Conservation (phyloP, 176 grass and related monocot genomes). For the Oryza meridionalis region DNA sequence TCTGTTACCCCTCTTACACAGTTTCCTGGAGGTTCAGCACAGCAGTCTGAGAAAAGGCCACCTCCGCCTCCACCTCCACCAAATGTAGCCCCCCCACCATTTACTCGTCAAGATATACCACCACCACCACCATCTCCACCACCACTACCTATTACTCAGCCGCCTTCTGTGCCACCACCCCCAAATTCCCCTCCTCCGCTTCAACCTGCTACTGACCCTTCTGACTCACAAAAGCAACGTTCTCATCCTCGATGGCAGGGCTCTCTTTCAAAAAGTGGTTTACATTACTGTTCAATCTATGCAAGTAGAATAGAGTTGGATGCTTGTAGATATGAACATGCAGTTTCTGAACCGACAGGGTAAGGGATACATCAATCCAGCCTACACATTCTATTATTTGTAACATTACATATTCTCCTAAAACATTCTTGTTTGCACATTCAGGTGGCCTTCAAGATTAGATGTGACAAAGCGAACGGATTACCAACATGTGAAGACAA, state of each 20-base stretch:
- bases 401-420: slow-evolving; percentile 12
- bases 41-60: slow-evolving; percentile 66
- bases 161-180: slow-evolving; percentile 73
- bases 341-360: slow-evolving; percentile 79
- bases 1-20: slow-evolving; percentile 67
- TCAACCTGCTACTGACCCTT: slow-evolving; percentile 46
- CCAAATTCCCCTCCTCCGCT: slow-evolving; percentile 65
- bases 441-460: slow-evolving; percentile 88
- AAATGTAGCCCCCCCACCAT: slow-evolving; percentile 53
- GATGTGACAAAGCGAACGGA: slow-evolving; percentile 90
- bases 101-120: slow-evolving; percentile 53
- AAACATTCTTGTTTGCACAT: slow-evolving; percentile 31
- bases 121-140: slow-evolving; percentile 58
- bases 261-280: slow-evolving; percentile 84
- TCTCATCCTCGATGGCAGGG: slow-evolving; percentile 74
- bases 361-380: slow-evolving; percentile 52
- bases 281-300: slow-evolving; percentile 87
- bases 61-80: slow-evolving; percentile 46
- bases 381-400: slow-evolving; percentile 9
- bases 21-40: slow-evolving; percentile 51
- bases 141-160: slow-evolving; percentile 63
- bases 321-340: slow-evolving; percentile 77
- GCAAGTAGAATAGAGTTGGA: slow-evolving; percentile 77
- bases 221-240: slow-evolving; percentile 41
- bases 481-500: slow-evolving; percentile 83